A percentile compares a stretch with the other conserved stretches of the same genome.
Evolutionary conservation across 179 eudicot genomes (phyloP).

Genomic region (Carnegiea gigantea): DNA sequence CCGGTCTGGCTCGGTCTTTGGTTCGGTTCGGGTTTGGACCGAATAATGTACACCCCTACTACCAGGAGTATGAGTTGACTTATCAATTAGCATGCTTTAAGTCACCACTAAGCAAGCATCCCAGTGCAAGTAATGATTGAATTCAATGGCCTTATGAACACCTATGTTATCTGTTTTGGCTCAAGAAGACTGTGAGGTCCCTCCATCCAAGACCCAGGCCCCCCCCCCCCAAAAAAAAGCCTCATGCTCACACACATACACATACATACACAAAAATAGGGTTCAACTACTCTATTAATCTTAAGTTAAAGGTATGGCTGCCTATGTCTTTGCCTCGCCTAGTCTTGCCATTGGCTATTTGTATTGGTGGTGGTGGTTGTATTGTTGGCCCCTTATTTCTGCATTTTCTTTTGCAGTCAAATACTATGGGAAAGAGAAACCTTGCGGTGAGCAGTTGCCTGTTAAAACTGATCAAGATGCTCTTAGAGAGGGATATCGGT

Average conservation of each 20-base stretch:
- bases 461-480: slow-evolving; percentile 91
- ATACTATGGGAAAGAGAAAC: slow-evolving; percentile 63
- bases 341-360: neutral
- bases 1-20: no score
- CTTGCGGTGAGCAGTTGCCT: slow-evolving; percentile 47
- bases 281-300: neutral
- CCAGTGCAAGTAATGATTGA: neutral
- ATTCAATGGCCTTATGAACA: neutral
- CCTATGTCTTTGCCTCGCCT: neutral
- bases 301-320: neutral
- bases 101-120: neutral
- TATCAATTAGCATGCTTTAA: neutral
- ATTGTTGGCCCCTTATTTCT: neutral
- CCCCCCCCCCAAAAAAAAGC: neutral
- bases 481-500: slow-evolving; percentile 91
- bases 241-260: no score
- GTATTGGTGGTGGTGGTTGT: neutral
- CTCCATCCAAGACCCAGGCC: neutral
- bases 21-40: no score
- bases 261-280: no score
- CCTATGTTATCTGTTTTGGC: neutral
- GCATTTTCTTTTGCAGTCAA: slow-evolving; percentile 40
- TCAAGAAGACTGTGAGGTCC: neutral
- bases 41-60: no score
- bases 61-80: neutral